Evolutionary conservation across 768 basidiomycete genomes (phyloP).

Genomic region (Rhodotorula sphaerocarpa): DNA sequence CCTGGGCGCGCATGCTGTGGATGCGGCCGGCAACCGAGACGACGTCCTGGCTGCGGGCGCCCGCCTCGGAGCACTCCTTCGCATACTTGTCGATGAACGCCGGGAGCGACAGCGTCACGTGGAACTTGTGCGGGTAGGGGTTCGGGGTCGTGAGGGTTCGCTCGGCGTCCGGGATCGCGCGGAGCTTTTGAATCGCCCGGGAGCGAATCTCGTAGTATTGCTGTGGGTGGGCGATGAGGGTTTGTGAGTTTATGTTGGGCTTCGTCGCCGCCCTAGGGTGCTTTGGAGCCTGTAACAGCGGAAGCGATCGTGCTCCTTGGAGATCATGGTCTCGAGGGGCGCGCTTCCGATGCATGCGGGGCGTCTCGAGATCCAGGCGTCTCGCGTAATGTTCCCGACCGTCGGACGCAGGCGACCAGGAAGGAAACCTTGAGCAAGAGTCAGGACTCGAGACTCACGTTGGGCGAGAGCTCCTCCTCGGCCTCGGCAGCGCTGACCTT

Average conservation of each 20-base stretch:
- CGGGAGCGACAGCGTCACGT: slow-evolving; percentile 68
- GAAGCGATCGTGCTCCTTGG: no score
- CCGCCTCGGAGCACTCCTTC: slow-evolving; percentile 40
- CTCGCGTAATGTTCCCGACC: no score
- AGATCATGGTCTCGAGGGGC: no score
- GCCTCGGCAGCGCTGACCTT: slow-evolving; percentile 47
- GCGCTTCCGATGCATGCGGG: no score
- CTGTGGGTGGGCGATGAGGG: slow-evolving; percentile 51
- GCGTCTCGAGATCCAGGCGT: no score
- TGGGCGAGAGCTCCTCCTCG: slow-evolving; percentile 82
- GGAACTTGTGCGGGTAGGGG: slow-evolving; percentile 99
- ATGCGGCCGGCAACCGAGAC: slow-evolving; percentile 81
- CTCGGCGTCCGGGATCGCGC: slow-evolving; percentile 57
- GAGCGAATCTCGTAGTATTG: slow-evolving; percentile 96
- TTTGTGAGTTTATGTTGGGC: no score
- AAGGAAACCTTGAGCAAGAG: no score
- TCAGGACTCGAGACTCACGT: slow-evolving; percentile 66
- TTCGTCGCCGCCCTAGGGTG: no score
- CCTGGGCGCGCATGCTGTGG: slow-evolving; percentile 74
- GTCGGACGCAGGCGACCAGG: no score
- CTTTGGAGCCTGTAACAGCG: no score
- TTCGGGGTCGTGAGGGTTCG: slow-evolving; percentile 53
- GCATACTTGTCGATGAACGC: slow-evolving; percentile 69
- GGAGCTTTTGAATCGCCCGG: slow-evolving; percentile 74
- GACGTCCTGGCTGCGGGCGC: slow-evolving; percentile 49